Percentiles rank a stretch among this genome's conserved stretches.
Evolutionary conservation across 768 basidiomycete species (phyloP).

Genomic region (Ramaria sp.): DNA sequence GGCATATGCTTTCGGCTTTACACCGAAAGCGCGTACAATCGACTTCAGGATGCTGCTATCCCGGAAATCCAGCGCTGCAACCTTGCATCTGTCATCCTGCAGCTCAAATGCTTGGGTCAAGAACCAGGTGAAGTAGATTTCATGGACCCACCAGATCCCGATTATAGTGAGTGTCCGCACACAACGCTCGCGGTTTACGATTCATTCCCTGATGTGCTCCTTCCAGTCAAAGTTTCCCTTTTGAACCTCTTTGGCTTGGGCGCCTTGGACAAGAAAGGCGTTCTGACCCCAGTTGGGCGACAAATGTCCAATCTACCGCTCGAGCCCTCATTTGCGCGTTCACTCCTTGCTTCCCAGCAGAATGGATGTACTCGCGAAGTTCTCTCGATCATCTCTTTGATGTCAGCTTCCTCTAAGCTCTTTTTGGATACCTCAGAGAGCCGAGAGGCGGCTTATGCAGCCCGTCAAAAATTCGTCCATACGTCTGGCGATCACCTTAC

Average conservation of each 20-base stretch:
- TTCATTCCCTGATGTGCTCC: neutral
- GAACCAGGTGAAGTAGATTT: slow-evolving; percentile 74
- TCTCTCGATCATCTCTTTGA: slow-evolving; percentile 73
- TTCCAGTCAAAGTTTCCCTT: slow-evolving; percentile 47
- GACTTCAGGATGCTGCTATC: slow-evolving; percentile 54
- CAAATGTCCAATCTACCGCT: slow-evolving; percentile 88
- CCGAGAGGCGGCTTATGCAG: slow-evolving; percentile 60
- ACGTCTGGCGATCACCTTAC: slow-evolving; percentile 87
- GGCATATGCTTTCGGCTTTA: slow-evolving; percentile 91
- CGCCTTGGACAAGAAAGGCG: slow-evolving; percentile 57
- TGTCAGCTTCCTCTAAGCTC: slow-evolving; percentile 72
- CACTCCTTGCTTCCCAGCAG: slow-evolving; percentile 67
- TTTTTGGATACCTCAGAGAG: slow-evolving; percentile 70
- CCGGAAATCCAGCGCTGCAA: slow-evolving; percentile 90
- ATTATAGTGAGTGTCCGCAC: slow-evolving; percentile 48
- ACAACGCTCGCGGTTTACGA: neutral
- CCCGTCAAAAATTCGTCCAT: slow-evolving; percentile 71
- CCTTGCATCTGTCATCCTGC: slow-evolving; percentile 72
- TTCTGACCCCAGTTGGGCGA: slow-evolving; percentile 63
- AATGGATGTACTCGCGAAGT: slow-evolving; percentile 69
- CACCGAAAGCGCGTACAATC: slow-evolving; percentile 68
- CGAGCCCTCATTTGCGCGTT: slow-evolving; percentile 74
- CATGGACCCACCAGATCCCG: slow-evolving; percentile 76
- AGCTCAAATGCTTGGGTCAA: slow-evolving; percentile 76
- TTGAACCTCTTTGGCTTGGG: slow-evolving; percentile 70